Percentiles rank a stretch among this genome's conserved stretches.
Evolutionary conservation across 192 early-diverging fungal genomes (phyloP).

Genomic region (Ambispora gerdemannii): DNA sequence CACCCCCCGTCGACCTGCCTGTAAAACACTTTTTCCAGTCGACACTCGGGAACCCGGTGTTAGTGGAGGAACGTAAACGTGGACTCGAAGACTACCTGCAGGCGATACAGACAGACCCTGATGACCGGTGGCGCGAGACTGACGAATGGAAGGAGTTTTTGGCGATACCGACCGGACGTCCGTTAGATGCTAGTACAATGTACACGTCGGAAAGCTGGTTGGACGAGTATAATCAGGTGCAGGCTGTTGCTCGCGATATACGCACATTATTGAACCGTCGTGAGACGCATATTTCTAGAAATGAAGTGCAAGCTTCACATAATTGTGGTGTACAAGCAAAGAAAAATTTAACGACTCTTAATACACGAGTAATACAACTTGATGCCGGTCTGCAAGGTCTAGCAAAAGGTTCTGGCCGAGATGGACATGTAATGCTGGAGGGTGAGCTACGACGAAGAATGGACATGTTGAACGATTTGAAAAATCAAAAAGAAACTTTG

Average conservation of each 20-base stretch:
- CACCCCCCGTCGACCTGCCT: conserved; percentile 65
- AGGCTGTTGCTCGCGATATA: conserved; percentile 64
- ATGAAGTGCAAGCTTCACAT: conserved; percentile 75
- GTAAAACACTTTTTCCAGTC: conserved; percentile 69
- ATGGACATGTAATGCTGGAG: conserved; percentile 56
- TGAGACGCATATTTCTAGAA: conserved; percentile 67
- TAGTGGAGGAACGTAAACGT: conserved; percentile 69
- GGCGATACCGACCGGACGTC: conserved; percentile 57
- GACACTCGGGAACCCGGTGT: conserved; percentile 54
- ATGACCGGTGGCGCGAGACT: conserved; percentile 71
- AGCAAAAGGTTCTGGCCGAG: conserved; percentile 43
- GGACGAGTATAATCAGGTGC: conserved; percentile 65
- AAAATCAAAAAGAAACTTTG: conserved; percentile 66
- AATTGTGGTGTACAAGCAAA: conserved; percentile 77
- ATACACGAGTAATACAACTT: conserved; percentile 49
- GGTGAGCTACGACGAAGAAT: conserved; percentile 75
- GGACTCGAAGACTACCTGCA: conserved; percentile 78
- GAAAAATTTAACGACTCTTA: conserved; percentile 53
- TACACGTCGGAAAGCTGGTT: conserved; percentile 79
- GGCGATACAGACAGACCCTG: conserved; percentile 64
- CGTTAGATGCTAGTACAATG: conserved; percentile 39
- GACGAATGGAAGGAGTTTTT: conserved; percentile 74
- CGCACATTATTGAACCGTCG: conserved; percentile 69
- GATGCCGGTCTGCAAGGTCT: conserved; percentile 53
- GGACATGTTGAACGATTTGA: conserved; percentile 71